These are phyloP conservation scores for Suhomyces guaymorum DNA, from an alignment of 1,139 yeast species.

Conservation along the genomic window DNA sequence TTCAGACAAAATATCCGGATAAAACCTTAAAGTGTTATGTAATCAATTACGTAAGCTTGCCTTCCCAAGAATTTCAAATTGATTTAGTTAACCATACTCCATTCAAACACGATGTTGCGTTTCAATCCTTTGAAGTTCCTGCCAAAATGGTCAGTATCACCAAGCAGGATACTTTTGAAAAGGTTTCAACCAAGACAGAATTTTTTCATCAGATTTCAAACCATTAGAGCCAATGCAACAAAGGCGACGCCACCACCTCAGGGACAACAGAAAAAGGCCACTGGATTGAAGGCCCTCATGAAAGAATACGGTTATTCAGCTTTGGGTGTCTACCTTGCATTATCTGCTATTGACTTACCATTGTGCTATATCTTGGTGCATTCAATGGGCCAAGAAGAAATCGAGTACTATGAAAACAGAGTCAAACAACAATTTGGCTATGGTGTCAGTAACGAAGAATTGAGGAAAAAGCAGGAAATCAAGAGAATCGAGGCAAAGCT, in stretches of 20 bases:
- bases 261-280: constrained; percentile 28
- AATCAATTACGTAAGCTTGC: constrained; percentile 6
- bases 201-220: constrained; percentile 22
- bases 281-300: constrained; percentile 67
- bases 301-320: constrained; percentile 93
- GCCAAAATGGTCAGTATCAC: constrained; percentile 5
- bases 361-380: constrained; percentile 81
- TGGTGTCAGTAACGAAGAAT: constrained; percentile 47
- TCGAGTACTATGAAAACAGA: constrained; percentile 63
- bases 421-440: constrained; percentile 61
- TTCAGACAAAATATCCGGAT: too few relatives aligned
- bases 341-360: constrained; percentile 78
- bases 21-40: too few relatives aligned
- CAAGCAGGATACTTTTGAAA: constrained; percentile 8
- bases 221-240: constrained; percentile 13
- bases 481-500: constrained; percentile 27
- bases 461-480: constrained; percentile 35
- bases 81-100: neutral
- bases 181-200: constrained; percentile 1
- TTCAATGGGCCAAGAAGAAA: constrained; percentile 79
- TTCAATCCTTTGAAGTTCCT: constrained; percentile 10
- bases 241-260: constrained; percentile 17
- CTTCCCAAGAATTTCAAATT: constrained; percentile 1
- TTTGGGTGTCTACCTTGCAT: constrained; percentile 73
- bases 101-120: constrained; percentile 8